phyloP scores from a whole-genome alignment of 2,329 filamentous ascomycete genomes.

The Aspergillus sclerotialis region DNA sequence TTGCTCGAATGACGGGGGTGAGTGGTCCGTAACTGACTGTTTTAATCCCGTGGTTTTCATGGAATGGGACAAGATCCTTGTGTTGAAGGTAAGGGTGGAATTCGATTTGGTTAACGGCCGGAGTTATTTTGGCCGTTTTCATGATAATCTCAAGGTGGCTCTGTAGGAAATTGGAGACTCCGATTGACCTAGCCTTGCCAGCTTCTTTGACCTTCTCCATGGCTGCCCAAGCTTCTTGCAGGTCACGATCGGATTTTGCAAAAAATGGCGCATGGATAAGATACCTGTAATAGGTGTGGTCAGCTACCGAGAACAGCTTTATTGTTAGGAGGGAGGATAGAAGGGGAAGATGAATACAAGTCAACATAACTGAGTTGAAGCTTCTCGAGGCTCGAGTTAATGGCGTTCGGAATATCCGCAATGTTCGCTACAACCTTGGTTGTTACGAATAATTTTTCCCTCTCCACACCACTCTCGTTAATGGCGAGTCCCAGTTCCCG shows the following conservation, averaged over 20 bases:
- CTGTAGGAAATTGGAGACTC: slow-evolving; percentile 55
- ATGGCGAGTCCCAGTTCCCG: slow-evolving; percentile 43
- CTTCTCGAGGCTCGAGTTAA: slow-evolving; percentile 53
- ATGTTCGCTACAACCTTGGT: slow-evolving; percentile 53
- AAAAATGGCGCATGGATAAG: slow-evolving; percentile 58
- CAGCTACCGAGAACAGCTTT: neutral
- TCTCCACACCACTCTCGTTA: slow-evolving; percentile 37
- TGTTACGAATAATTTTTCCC: slow-evolving; percentile 46
- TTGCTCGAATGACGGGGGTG: slow-evolving; percentile 47
- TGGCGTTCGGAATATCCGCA: slow-evolving; percentile 48
- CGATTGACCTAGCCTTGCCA: slow-evolving; percentile 55
- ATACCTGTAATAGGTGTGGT: slow-evolving; percentile 36
- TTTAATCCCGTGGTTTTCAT: slow-evolving; percentile 35
- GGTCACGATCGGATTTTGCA: slow-evolving; percentile 44
- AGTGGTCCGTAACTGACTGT: slow-evolving; percentile 37
- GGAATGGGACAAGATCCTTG: slow-evolving; percentile 33
- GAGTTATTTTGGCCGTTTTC: slow-evolving; percentile 35
- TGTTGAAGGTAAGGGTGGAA: slow-evolving; percentile 43
- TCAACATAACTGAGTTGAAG: slow-evolving; percentile 57
- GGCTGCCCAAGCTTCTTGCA: slow-evolving; percentile 52
- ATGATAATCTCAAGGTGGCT: slow-evolving; percentile 48
- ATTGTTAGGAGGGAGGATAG: too few relatives aligned
- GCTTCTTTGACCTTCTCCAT: slow-evolving; percentile 54
- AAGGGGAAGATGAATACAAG: slow-evolving; percentile 40
- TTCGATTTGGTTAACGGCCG: slow-evolving; percentile 31